Conservation (phyloP, 2,329 filamentous ascomycete species). For the Corynespora cassiicola region DNA sequence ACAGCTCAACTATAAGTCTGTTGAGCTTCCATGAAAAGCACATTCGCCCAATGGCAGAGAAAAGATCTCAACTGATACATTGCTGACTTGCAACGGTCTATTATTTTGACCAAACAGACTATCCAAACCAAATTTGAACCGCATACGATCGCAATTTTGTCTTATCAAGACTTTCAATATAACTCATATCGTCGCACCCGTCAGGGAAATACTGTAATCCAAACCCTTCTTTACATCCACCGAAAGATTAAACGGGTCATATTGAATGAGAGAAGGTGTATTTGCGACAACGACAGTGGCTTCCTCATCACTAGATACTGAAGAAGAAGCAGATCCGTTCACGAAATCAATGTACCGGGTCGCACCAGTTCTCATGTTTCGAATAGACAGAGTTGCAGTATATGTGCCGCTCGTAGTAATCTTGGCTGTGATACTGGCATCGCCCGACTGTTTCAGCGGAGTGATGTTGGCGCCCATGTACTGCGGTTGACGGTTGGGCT, state of each 20-base stretch:
- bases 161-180: too few species aligned
- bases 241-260: slow-evolving; percentile 18
- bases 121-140: too few species aligned
- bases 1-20: too few species aligned
- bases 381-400: slow-evolving; percentile 17
- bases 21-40: too few species aligned
- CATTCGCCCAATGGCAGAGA: too few species aligned
- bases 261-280: slow-evolving; percentile 15
- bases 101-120: too few species aligned
- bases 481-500: slow-evolving; percentile 48
- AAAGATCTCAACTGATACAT: too few species aligned
- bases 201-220: slow-evolving; percentile 16
- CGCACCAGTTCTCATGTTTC: slow-evolving; percentile 5
- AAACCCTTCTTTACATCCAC: slow-evolving; percentile 13
- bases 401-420: slow-evolving; percentile 11
- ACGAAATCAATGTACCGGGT: slow-evolving; percentile 18
- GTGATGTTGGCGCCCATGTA: slow-evolving; percentile 61
- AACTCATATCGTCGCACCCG: slow-evolving; percentile 12
- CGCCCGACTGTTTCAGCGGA: slow-evolving; percentile 47
- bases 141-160: too few species aligned
- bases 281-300: slow-evolving; percentile 17
- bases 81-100: too few species aligned
- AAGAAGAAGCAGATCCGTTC: slow-evolving; percentile 9
- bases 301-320: slow-evolving; percentile 13
- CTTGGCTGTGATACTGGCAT: slow-evolving; percentile 20